phyloP scores from a whole-genome alignment of 2,329 filamentous ascomycete genomes.

The Cryphonectria carpinicola region DNA sequence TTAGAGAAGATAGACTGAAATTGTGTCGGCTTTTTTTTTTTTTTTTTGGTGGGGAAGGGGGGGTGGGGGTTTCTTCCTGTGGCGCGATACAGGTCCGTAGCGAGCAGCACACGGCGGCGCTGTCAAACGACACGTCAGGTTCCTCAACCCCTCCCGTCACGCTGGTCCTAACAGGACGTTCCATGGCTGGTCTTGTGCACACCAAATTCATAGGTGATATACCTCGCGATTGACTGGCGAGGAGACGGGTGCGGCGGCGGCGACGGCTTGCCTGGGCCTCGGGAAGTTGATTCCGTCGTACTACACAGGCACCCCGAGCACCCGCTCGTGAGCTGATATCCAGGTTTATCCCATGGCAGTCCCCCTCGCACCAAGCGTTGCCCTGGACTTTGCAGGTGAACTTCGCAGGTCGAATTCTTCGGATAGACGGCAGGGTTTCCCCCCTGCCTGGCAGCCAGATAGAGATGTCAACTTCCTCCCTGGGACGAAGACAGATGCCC shows the following conservation, averaged over 20 bases:
- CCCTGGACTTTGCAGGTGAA: background rate
- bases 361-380: background rate
- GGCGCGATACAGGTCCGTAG: background rate
- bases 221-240: background rate
- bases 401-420: background rate
- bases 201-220: background rate
- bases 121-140: slow-evolving; percentile 7
- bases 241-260: background rate
- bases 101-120: background rate
- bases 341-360: background rate
- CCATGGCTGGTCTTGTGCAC: background rate
- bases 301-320: background rate
- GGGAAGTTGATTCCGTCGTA: background rate
- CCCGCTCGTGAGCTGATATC: background rate
- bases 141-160: background rate
- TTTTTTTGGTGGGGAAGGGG: too few species aligned
- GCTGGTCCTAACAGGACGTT: background rate
- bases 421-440: background rate
- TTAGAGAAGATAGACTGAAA: background rate
- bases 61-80: too few species aligned
- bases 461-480: slow-evolving; percentile 5
- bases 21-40: background rate
- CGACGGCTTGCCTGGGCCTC: background rate
- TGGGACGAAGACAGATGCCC: slow-evolving; percentile 8
- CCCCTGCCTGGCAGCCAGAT: background rate